Evolutionary conservation across 192 early-diverging fungal species (phyloP).

Genomic region (Polychytrium aggregatum): DNA sequence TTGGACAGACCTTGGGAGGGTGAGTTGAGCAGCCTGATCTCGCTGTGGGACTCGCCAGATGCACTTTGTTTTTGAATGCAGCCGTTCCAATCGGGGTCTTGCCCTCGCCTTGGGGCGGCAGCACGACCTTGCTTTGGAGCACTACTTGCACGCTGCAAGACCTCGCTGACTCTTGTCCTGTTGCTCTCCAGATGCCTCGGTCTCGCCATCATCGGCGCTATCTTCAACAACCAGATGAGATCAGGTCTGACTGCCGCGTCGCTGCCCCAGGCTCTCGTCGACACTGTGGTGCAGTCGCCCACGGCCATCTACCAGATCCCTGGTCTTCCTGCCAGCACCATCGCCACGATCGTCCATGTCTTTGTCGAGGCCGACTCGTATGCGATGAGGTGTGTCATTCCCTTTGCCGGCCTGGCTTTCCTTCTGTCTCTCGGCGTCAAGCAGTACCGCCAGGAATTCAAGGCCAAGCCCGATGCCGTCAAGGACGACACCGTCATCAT

Average conservation of each 20-base stretch:
- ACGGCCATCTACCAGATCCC: conserved; percentile 5
- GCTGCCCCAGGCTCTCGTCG: conserved; percentile 1
- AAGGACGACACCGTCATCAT: no score
- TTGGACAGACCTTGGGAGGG: conserved; percentile 51
- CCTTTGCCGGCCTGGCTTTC: conserved; percentile 25
- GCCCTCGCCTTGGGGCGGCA: no score
- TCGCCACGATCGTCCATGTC: conserved; percentile 7
- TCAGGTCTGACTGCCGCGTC: conserved; percentile 29
- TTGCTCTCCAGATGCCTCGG: conserved; percentile 38
- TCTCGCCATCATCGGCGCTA: conserved; percentile 52
- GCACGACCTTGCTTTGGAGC: no score
- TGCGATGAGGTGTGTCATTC: conserved; percentile 11
- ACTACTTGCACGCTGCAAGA: no score
- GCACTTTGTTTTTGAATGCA: conserved; percentile 2
- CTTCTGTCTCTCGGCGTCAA: conserved; percentile 23
- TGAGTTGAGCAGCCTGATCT: no score
- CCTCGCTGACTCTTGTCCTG: no score
- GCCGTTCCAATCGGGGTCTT: no score
- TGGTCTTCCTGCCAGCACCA: conserved; percentile 1
- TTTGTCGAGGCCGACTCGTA: conserved; percentile 12
- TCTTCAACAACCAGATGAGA: conserved; percentile 60
- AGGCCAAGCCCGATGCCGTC: no score
- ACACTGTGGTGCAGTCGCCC: conserved; percentile 2
- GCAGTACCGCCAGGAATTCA: conserved; percentile 14
- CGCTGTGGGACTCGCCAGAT: no score